A percentile compares a stretch with the other conserved stretches of the same genome.
phyloP scores from a whole-genome alignment of 352 stramenopile species.

The Globisporangium sylvaticum region DNA sequence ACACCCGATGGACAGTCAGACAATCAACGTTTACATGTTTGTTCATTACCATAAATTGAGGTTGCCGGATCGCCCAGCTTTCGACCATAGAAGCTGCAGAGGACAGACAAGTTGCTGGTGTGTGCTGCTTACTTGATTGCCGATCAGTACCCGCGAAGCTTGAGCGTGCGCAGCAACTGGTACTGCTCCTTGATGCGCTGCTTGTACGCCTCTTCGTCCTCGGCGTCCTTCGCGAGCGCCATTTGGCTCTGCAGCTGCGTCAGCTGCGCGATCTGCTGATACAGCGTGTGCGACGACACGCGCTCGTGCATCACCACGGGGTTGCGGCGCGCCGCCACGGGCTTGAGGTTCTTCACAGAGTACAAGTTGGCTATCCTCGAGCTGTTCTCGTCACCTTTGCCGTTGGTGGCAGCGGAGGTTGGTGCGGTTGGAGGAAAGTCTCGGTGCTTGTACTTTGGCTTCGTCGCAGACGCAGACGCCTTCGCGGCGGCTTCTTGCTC shows the following conservation, averaged over 20 bases:
- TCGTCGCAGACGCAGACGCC: neutral
- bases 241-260: constrained; percentile 54
- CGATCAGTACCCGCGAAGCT: constrained; percentile 26
- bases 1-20: neutral
- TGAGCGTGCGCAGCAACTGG: constrained; percentile 41
- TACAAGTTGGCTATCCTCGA: constrained; percentile 17
- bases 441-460: constrained; percentile 16
- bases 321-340: constrained; percentile 13
- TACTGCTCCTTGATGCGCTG: constrained; percentile 61
- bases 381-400: constrained; percentile 16
- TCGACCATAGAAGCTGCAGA: neutral
- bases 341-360: constrained; percentile 16
- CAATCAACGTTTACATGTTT: neutral
- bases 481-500: neutral
- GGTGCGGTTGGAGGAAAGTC: neutral
- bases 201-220: constrained; percentile 45
- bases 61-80: neutral
- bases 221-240: constrained; percentile 35
- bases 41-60: neutral
- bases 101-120: neutral
- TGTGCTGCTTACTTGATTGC: neutral
- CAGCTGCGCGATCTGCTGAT: constrained; percentile 49
- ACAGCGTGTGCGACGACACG: constrained; percentile 31
- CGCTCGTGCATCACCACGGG: constrained; percentile 30
- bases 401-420: neutral